Base-by-base conservation (phyloP, 805 yeast species). In the Babjeviella inositovora region DNA sequence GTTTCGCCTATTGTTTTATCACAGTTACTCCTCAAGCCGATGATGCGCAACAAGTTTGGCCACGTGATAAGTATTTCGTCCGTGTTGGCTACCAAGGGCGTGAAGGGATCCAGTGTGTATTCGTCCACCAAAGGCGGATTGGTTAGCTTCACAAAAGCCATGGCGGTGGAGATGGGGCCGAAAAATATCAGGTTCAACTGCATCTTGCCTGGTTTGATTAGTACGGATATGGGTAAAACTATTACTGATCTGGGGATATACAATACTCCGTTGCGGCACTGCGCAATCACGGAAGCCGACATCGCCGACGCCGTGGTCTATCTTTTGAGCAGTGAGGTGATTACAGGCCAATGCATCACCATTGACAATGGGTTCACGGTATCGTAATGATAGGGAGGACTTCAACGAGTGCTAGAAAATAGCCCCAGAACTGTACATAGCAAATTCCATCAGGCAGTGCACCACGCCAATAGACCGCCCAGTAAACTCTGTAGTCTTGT, bases 41-140 rank as follows among this genome's bases (percentile, higher is more conserved):
- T 80, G 68, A 27, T 74, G 25, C 36, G 50, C 28, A 45, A 40
- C 22, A 37, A 27, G 24, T 7, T 39, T 27, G 39, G 53, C 11
- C 35, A 49, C 13, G 64, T 81, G 8, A 37, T 80, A 15, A 79
- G 75, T 37, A 45, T 81, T 1, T 64, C 87, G 2, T 77, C 92
- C 0, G 57, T 74, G 6, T 46, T 81, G 12, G 67, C 75, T 0
- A 21, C 49, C 3, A 47, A 56, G 1, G 62, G 57, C 2, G 30
- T 52, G 0, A 57, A 62, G 3, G 92, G 92, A 1, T 59, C 82
- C 0, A 31, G 68, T 0, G 71, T 71, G 0, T 81, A 81, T 34
- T 50, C 74, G 1, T 77, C 84, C 0, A 52, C 75, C 25, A 81
- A 81, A 38, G 70, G 74, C 0, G 93, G 82, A 0, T 36, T 81